These are phyloP conservation scores for Tarenaya hassleriana DNA, from an alignment of 345 rosid genomes.

Conservation along the genomic window DNA sequence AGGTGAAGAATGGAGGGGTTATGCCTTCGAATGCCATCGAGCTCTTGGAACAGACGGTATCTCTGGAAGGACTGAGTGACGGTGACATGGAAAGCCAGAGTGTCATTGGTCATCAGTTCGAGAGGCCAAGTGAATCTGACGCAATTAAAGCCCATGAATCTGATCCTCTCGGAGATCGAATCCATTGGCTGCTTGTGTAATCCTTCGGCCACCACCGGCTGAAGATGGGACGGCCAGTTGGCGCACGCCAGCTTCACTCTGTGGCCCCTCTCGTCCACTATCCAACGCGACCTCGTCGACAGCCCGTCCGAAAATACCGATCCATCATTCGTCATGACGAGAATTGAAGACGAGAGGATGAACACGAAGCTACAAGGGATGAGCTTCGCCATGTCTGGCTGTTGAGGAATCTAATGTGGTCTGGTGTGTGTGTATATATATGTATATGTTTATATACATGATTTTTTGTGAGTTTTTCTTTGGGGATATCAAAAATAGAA, in stretches of 20 bases:
- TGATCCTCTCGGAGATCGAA: slow-evolving; percentile 31
- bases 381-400: slow-evolving; percentile 22
- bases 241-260: slow-evolving; percentile 67
- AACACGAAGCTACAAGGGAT: neutral
- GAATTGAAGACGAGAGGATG: slow-evolving; percentile 13
- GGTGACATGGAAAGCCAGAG: slow-evolving; percentile 41
- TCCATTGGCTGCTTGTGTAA: slow-evolving; percentile 59
- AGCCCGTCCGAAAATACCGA: slow-evolving; percentile 33
- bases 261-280: slow-evolving; percentile 39
- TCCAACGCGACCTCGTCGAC: slow-evolving; percentile 49
- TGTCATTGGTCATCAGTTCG: slow-evolving; percentile 47
- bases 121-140: slow-evolving; percentile 75
- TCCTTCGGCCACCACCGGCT: slow-evolving; percentile 65
- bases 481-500: no score
- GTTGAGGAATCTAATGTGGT: no score
- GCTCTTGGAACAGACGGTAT: slow-evolving; percentile 50
- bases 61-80: slow-evolving; percentile 54
- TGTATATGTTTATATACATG: no score
- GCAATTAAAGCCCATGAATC: slow-evolving; percentile 54
- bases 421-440: no score
- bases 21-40: slow-evolving; percentile 56
- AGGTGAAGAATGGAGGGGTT: slow-evolving; percentile 70
- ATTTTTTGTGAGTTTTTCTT: no score
- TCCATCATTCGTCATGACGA: no score
- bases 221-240: slow-evolving; percentile 66